phyloP scores from a whole-genome alignment of 1,139 yeast species.

The Wickerhamomyces sp. region DNA sequence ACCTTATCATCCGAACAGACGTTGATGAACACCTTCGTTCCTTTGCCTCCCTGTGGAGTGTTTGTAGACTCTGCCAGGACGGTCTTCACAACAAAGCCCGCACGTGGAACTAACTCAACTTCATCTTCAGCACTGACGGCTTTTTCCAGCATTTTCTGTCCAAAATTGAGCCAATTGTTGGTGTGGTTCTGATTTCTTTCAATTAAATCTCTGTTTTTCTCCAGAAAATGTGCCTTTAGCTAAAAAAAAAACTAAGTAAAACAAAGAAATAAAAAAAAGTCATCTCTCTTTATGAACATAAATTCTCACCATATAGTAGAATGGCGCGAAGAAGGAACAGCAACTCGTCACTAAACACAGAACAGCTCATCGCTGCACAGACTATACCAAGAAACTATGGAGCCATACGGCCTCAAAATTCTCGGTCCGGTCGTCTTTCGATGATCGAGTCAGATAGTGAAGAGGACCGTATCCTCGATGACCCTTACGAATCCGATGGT shows the following conservation, averaged over 20 bases:
- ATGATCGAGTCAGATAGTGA: slow-evolving; percentile 11
- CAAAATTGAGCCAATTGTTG: no score
- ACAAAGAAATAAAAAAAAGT: background rate
- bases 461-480: slow-evolving; percentile 12
- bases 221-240: background rate
- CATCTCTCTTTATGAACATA: no score
- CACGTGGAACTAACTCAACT: slow-evolving; percentile 38
- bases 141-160: slow-evolving; percentile 2
- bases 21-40: slow-evolving; percentile 73
- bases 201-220: no score
- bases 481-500: slow-evolving; percentile 17
- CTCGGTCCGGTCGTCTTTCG: slow-evolving; percentile 5
- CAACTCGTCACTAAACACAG: slow-evolving; percentile 4
- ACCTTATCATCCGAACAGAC: slow-evolving; percentile 62
- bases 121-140: slow-evolving; percentile 6
- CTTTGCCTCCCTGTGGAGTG: slow-evolving; percentile 17
- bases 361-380: slow-evolving; percentile 2
- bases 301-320: no score
- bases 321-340: slow-evolving; percentile 7
- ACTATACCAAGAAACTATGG: background rate
- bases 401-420: background rate
- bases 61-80: slow-evolving; percentile 26
- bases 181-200: no score
- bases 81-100: slow-evolving; percentile 66
- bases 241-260: background rate